Evolutionary conservation across 352 stramenopile species (phyloP).

Genomic region (Phytophthora macrochlamydospora): DNA sequence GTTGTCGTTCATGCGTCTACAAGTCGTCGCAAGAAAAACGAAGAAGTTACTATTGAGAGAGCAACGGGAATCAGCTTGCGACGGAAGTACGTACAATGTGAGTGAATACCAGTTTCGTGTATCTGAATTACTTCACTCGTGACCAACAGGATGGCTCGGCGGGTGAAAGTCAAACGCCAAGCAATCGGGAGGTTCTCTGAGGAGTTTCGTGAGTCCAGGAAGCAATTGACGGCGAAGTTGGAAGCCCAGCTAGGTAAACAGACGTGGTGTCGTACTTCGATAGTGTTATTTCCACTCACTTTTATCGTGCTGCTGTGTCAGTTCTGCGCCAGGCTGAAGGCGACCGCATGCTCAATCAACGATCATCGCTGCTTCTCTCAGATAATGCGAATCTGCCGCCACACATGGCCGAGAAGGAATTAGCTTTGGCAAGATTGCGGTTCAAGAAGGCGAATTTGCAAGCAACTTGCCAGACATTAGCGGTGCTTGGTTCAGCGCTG

Average conservation of each 20-base stretch:
- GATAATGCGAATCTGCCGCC: constrained; percentile 58
- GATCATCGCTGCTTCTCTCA: constrained; percentile 53
- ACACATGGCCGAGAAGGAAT: constrained; percentile 64
- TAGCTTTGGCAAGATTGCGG: constrained; percentile 57
- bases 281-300: not conserved
- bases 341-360: constrained; percentile 68
- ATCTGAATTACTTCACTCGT: not conserved
- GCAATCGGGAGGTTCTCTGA: constrained; percentile 47
- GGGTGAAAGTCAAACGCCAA: constrained; percentile 54
- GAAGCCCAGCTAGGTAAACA: constrained; percentile 43
- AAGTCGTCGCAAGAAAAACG: constrained; percentile 17
- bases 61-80: constrained; percentile 58
- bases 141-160: constrained; percentile 53
- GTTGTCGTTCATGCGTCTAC: not conserved
- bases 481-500: constrained; percentile 52
- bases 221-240: constrained; percentile 53
- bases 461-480: constrained; percentile 67
- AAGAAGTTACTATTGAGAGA: constrained; percentile 63
- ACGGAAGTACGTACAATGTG: constrained; percentile 51
- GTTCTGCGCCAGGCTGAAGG: constrained; percentile 64
- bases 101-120: not conserved
- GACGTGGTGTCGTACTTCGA: not conserved
- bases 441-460: constrained; percentile 63
- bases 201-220: constrained; percentile 52
- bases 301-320: constrained; percentile 17